These are phyloP conservation scores for Lentinula novae-zelandiae DNA, from an alignment of 1,284 basidiomycete genomes.

Conservation along the genomic window DNA sequence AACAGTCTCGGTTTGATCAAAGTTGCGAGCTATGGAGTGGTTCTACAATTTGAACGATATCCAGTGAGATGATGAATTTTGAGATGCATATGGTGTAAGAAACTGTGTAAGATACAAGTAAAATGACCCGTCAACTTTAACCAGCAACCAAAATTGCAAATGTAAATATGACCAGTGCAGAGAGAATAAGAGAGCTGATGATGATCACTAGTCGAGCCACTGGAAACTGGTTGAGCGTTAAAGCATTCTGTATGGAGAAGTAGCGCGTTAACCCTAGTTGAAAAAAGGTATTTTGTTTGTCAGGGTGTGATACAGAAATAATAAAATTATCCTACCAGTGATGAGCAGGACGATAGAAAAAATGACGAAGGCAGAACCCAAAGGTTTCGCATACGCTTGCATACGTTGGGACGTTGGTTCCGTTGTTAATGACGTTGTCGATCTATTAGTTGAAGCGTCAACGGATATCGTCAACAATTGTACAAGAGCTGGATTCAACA, in stretches of 20 bases:
- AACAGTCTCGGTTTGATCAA: neutral
- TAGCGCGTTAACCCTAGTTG: slow-evolving; percentile 48
- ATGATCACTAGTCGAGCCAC: slow-evolving; percentile 45
- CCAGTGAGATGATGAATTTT: too few species aligned
- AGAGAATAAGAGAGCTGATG: slow-evolving; percentile 40
- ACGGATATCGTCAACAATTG: slow-evolving; percentile 48
- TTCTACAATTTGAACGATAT: too few species aligned
- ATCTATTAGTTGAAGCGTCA: neutral
- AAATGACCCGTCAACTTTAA: neutral
- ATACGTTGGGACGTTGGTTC: neutral
- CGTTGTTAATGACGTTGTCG: neutral
- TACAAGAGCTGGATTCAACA: slow-evolving; percentile 39
- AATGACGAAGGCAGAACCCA: slow-evolving; percentile 50
- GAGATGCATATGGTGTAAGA: too few species aligned
- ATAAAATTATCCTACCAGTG: slow-evolving; percentile 32
- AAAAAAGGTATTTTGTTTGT: neutral
- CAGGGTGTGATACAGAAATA: too few species aligned
- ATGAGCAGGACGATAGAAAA: slow-evolving; percentile 48
- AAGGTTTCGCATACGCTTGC: slow-evolving; percentile 42
- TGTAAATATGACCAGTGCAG: slow-evolving; percentile 42
- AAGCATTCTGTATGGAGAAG: slow-evolving; percentile 50
- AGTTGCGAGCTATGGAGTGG: too few species aligned
- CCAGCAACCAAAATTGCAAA: slow-evolving; percentile 45
- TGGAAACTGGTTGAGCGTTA: slow-evolving; percentile 54
- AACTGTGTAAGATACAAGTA: too few species aligned